Evolutionary conservation across 2,329 filamentous ascomycete genomes (phyloP).

Genomic region (Dendrostoma leiphaemia): DNA sequence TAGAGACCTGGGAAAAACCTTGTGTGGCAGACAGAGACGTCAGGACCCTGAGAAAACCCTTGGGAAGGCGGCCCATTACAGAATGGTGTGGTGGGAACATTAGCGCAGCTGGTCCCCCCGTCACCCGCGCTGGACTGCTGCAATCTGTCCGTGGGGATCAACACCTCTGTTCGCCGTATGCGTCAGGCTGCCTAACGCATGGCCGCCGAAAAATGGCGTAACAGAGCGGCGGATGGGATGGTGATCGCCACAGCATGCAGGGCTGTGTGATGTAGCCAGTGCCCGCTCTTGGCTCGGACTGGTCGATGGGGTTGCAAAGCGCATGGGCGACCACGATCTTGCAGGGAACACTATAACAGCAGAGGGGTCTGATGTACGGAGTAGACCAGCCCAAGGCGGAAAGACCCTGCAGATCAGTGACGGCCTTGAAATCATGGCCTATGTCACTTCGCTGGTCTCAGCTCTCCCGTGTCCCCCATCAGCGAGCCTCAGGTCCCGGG

Average conservation of each 20-base stretch:
- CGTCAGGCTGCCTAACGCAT: slow-evolving; percentile 18
- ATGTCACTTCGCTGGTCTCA: slow-evolving; percentile 18
- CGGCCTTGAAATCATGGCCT: slow-evolving; percentile 18
- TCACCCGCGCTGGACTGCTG: slow-evolving; percentile 16
- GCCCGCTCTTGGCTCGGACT: slow-evolving; percentile 7
- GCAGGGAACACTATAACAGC: slow-evolving; percentile 9
- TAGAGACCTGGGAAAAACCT: neutral
- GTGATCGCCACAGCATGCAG: slow-evolving; percentile 18
- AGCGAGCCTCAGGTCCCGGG: neutral
- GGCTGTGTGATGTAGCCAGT: slow-evolving; percentile 18
- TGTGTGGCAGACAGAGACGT: neutral
- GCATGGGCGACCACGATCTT: slow-evolving; percentile 9
- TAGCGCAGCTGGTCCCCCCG: slow-evolving; percentile 5
- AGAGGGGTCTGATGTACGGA: slow-evolving; percentile 17
- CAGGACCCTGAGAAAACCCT: slow-evolving; percentile 1
- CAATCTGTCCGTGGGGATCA: slow-evolving; percentile 22
- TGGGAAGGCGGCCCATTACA: too few species aligned
- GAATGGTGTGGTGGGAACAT: too few species aligned
- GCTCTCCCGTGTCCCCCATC: too few species aligned
- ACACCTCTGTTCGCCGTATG: slow-evolving; percentile 17
- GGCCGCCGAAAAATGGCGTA: slow-evolving; percentile 22
- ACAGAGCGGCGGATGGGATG: slow-evolving; percentile 4
- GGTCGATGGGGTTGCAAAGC: slow-evolving; percentile 11
- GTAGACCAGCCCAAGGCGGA: slow-evolving; percentile 11
- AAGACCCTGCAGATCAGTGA: slow-evolving; percentile 26